Conservation (phyloP, 106 monocot genomes). For the Dactylorhiza incarnata region DNA sequence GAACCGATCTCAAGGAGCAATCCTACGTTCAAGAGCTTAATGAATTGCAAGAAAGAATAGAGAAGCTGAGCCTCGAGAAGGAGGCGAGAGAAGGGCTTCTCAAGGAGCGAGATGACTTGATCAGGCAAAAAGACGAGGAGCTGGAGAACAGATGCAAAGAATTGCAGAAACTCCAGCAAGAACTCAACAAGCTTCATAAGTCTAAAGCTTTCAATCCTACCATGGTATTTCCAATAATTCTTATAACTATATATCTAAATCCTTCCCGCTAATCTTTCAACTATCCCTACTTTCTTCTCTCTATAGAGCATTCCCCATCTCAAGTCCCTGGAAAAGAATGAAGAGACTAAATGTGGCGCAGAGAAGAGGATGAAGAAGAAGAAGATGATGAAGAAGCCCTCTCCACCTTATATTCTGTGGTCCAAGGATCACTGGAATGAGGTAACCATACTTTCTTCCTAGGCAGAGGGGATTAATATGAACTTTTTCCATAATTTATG, state of each 20-base stretch:
- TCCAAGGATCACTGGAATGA: conserved; percentile 85
- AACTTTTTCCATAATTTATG: not conserved
- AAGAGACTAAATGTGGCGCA: conserved; percentile 35
- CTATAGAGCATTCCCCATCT: conserved; percentile 55
- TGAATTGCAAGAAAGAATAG: conserved; percentile 49
- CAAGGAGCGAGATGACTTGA: conserved; percentile 40
- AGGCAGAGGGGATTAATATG: not conserved
- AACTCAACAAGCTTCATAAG: conserved; percentile 79
- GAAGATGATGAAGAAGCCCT: conserved; percentile 64
- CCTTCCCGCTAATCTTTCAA: not conserved
- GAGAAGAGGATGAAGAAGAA: conserved; percentile 46
- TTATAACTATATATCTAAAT: not conserved
- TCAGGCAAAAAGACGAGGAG: conserved; percentile 64
- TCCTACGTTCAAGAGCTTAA: conserved; percentile 40
- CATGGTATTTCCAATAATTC: conserved; percentile 32
- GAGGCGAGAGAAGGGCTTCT: conserved; percentile 67
- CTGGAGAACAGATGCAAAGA: too few relatives aligned
- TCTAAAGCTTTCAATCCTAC: conserved; percentile 85
- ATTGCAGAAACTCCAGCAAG: conserved; percentile 64
- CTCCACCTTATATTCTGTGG: conserved; percentile 59
- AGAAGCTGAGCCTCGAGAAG: conserved; percentile 67
- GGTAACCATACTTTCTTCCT: conserved; percentile 17
- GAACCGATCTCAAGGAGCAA: conserved; percentile 2
- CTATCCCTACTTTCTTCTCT: not conserved
- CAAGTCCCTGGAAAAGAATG: conserved; percentile 57